A percentile compares a stretch with the other conserved stretches of the same genome.
These are phyloP conservation scores for Penicillium coffeae DNA, from an alignment of 495 filamentous ascomycete genomes.

Conservation along the genomic window DNA sequence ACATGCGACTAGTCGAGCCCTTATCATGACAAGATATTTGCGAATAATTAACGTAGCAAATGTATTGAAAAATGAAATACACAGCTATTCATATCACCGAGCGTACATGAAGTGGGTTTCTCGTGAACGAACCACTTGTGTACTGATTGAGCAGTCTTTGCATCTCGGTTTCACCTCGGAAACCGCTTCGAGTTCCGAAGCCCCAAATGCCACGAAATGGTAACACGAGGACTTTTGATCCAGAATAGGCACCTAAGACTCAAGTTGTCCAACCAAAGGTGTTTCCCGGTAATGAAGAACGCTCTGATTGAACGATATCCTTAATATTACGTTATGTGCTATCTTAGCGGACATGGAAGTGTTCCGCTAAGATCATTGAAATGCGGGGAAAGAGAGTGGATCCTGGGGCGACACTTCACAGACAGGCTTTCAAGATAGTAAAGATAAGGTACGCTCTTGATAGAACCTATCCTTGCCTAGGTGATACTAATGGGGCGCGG, in stretches of 20 bases:
- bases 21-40: too few species aligned
- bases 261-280: neutral
- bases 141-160: too few species aligned
- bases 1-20: too few species aligned
- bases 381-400: neutral
- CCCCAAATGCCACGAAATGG: too few species aligned
- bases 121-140: too few species aligned
- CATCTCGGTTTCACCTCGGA: too few species aligned
- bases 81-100: too few species aligned
- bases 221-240: neutral
- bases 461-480: neutral
- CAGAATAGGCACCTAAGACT: neutral
- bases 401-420: neutral
- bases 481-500: neutral
- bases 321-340: neutral
- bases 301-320: neutral
- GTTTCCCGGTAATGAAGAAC: neutral
- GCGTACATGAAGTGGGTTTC: too few species aligned
- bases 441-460: neutral
- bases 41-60: too few species aligned
- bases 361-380: neutral
- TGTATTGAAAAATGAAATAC: too few species aligned
- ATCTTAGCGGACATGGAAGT: neutral
- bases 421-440: neutral
- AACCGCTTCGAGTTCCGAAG: too few species aligned